phyloP scores from a whole-genome alignment of 805 yeast species.

The Metschnikowia koreensis region DNA sequence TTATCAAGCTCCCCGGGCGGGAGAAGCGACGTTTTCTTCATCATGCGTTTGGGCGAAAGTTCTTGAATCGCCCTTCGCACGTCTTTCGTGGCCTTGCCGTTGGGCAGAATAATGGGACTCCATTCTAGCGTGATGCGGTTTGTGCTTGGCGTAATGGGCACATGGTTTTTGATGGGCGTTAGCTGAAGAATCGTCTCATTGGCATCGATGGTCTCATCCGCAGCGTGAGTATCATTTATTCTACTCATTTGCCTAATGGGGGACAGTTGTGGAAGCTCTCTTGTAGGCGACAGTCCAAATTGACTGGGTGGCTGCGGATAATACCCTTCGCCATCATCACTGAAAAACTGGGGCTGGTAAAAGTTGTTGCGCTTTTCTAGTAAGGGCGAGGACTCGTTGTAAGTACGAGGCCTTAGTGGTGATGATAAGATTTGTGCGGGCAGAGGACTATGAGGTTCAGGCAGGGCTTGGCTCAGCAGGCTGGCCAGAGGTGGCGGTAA shows the following conservation, averaged over 20 bases:
- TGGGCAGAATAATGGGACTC: slow-evolving; percentile 46
- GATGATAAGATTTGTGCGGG: slow-evolving; percentile 22
- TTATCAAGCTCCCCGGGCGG: slow-evolving; percentile 90
- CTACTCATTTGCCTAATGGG: slow-evolving; percentile 8
- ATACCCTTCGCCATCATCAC: slow-evolving; percentile 24
- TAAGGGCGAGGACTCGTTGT: slow-evolving; percentile 8
- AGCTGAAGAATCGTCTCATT: slow-evolving; percentile 41
- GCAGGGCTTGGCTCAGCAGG: slow-evolving; percentile 32
- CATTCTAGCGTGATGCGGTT: slow-evolving; percentile 38
- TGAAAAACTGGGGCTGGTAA: slow-evolving; percentile 41
- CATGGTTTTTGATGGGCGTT: slow-evolving; percentile 36
- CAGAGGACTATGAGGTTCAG: slow-evolving; percentile 30
- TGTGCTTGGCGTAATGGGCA: slow-evolving; percentile 36
- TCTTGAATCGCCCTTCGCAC: slow-evolving; percentile 33
- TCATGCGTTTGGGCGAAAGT: slow-evolving; percentile 46
- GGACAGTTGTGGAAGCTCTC: slow-evolving; percentile 20
- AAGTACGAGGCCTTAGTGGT: slow-evolving; percentile 20
- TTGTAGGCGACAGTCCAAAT: slow-evolving; percentile 30
- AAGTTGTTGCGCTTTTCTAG: slow-evolving; percentile 24
- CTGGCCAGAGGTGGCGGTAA: slow-evolving; percentile 41
- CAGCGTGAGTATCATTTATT: slow-evolving; percentile 13
- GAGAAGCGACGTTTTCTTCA: slow-evolving; percentile 61
- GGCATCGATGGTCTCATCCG: slow-evolving; percentile 35
- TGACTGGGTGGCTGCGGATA: slow-evolving; percentile 17
- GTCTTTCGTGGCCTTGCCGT: slow-evolving; percentile 21